Conservation (phyloP, 2,329 filamentous ascomycete species). For the Emericellopsis atlantica region DNA sequence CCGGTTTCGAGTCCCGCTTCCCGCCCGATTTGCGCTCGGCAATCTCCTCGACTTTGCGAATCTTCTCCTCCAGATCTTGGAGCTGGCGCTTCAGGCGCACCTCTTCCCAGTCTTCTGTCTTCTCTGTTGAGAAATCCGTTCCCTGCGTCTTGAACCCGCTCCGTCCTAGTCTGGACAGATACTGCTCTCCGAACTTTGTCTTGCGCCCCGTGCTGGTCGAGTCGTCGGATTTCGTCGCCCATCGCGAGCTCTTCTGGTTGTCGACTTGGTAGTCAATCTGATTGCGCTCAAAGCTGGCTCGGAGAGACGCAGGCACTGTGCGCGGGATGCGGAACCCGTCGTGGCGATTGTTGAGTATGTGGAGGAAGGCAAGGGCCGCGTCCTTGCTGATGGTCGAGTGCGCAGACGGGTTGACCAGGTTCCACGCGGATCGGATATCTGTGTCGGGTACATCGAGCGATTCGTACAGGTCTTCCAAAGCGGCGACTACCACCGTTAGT, state of each 20-base stretch:
- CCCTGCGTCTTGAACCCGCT: conserved; percentile 69
- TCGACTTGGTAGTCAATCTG: conserved; percentile 94
- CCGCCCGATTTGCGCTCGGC: conserved; percentile 50
- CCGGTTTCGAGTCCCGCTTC: conserved; percentile 68
- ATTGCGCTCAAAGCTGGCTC: conserved; percentile 85
- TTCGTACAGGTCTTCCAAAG: conserved; percentile 75
- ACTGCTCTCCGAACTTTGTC: conserved; percentile 94
- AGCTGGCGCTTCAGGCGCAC: conserved; percentile 90
- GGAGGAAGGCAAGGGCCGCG: conserved; percentile 83
- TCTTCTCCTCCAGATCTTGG: conserved; percentile 76
- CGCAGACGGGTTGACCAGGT: conserved; percentile 88
- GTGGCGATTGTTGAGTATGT: conserved; percentile 92
- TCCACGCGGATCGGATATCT: conserved; percentile 88
- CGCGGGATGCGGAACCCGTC: conserved; percentile 92
- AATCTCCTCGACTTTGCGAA: conserved; percentile 67
- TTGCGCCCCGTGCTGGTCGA: conserved; percentile 78
- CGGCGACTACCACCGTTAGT: conserved; percentile 42
- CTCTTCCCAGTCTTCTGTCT: conserved; percentile 95
- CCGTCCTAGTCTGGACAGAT: conserved; percentile 80
- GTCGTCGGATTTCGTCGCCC: conserved; percentile 69
- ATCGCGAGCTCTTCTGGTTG: conserved; percentile 60
- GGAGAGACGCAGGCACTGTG: conserved; percentile 79
- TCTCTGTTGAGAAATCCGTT: conserved; percentile 78
- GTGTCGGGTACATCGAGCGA: conserved; percentile 62
- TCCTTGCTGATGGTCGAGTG: conserved; percentile 81